phyloP scores from a whole-genome alignment of 2,329 filamentous ascomycete species.

The Aspergillus fructus region DNA sequence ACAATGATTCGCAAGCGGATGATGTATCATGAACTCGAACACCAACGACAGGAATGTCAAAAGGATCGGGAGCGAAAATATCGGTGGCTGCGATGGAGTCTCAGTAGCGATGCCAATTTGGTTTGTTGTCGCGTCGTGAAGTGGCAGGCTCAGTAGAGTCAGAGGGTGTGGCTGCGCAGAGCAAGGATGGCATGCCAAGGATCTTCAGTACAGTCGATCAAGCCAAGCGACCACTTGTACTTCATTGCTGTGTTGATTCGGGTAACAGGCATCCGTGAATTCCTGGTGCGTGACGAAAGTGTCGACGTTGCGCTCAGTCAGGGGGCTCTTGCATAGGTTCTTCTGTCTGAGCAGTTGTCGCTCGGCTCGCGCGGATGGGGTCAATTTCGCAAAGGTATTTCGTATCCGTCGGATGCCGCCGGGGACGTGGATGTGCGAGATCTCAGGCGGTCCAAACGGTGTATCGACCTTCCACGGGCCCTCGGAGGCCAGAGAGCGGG shows the following conservation, averaged over 20 bases:
- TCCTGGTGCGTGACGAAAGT: conserved; percentile 35
- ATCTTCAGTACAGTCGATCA: conserved; percentile 64
- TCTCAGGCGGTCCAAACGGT: conserved; percentile 32
- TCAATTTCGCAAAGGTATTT: conserved; percentile 34
- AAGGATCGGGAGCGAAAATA: conserved; percentile 19
- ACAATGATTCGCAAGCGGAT: conserved; percentile 9
- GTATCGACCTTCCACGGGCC: conserved; percentile 31
- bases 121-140: background rate
- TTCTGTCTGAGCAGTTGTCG: conserved; percentile 36
- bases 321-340: conserved; percentile 33
- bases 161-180: background rate
- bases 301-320: conserved; percentile 39
- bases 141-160: background rate
- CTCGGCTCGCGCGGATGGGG: conserved; percentile 34
- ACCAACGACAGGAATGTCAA: conserved; percentile 3
- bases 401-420: conserved; percentile 36
- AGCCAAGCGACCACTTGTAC: conserved; percentile 75
- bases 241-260: conserved; percentile 57
- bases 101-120: background rate
- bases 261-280: conserved; percentile 55
- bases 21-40: background rate
- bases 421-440: conserved; percentile 26
- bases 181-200: background rate
- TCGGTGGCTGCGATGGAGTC: conserved; percentile 13
- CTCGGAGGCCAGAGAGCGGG: conserved; percentile 26